Conservation (phyloP, 306 rosid genomes). For the Glycyrrhiza uralensis region DNA sequence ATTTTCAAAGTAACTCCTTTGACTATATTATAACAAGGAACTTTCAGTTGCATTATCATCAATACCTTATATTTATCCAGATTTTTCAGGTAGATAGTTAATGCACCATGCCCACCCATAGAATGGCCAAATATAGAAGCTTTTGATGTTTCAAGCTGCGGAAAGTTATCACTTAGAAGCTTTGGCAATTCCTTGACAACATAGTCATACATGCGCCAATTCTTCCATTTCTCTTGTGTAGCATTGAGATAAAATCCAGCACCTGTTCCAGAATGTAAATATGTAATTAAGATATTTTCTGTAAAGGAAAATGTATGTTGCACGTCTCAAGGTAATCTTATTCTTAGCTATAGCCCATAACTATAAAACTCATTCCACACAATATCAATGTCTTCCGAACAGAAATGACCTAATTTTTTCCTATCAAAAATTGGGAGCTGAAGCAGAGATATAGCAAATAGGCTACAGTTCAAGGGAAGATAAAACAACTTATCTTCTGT, state of each 20-base stretch:
- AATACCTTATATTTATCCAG: conserved; percentile 82
- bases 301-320: background rate
- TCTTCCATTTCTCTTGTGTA: conserved; percentile 94
- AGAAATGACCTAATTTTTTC: background rate
- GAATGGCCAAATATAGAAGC: conserved; percentile 95
- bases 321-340: conserved; percentile 17
- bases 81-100: conserved; percentile 82
- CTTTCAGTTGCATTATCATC: conserved; percentile 3
- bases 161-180: conserved; percentile 68
- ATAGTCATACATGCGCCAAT: conserved; percentile 97
- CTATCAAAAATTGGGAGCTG: background rate
- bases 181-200: conserved; percentile 83
- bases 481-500: background rate
- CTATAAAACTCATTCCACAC: background rate
- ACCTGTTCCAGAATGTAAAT: conserved; percentile 46
- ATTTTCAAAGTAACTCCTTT: background rate
- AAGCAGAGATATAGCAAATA: background rate
- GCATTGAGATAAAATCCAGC: conserved; percentile 98
- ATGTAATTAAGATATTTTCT: conserved; percentile 9
- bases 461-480: background rate
- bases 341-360: background rate
- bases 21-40: background rate
- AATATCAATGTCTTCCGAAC: background rate
- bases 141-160: conserved; percentile 70
- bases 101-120: conserved; percentile 98